Evolutionary conservation across 495 filamentous ascomycete genomes (phyloP).

Genomic region (Penicillium argentinense): DNA sequence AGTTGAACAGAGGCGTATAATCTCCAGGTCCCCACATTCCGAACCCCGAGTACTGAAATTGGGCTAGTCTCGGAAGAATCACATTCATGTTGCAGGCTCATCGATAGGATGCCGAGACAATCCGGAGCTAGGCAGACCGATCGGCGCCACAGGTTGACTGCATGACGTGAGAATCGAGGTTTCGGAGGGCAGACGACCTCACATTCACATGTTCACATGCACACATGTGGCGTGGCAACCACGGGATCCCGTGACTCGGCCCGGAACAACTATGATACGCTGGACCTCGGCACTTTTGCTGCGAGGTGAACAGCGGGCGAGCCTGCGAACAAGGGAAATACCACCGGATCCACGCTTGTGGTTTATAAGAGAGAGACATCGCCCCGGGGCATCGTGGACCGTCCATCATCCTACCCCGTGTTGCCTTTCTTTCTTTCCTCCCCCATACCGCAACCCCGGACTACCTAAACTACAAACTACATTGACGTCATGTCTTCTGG

Average conservation of each 20-base stretch:
- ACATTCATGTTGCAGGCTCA: neutral
- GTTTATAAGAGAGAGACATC: slow-evolving; percentile 25
- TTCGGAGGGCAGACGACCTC: neutral
- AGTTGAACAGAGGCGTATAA: no score
- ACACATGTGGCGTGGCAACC: neutral
- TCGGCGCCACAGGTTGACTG: neutral
- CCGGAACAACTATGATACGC: slow-evolving; percentile 39
- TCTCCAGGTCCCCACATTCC: neutral
- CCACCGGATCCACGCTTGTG: slow-evolving; percentile 25
- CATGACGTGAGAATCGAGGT: slow-evolving; percentile 2
- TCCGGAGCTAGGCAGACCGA: neutral
- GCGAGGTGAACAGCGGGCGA: slow-evolving; percentile 16
- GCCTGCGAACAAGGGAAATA: slow-evolving; percentile 35
- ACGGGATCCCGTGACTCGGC: slow-evolving; percentile 31
- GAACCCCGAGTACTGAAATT: neutral
- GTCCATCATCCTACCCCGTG: slow-evolving; percentile 8
- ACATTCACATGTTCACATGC: slow-evolving; percentile 13
- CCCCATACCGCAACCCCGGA: slow-evolving; percentile 10
- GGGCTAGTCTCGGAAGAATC: slow-evolving; percentile 1
- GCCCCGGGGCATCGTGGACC: slow-evolving; percentile 9
- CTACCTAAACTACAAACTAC: slow-evolving; percentile 8
- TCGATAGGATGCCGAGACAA: slow-evolving; percentile 2
- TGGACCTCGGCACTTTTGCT: slow-evolving; percentile 39
- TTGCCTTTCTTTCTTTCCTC: slow-evolving; percentile 8
- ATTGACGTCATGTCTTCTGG: slow-evolving; percentile 47